Evolutionary conservation across 176 grass and related monocot genomes (phyloP), one percentile per base, ranked within the genome.

Genomic region (Puccinellia tenuiflora): DNA sequence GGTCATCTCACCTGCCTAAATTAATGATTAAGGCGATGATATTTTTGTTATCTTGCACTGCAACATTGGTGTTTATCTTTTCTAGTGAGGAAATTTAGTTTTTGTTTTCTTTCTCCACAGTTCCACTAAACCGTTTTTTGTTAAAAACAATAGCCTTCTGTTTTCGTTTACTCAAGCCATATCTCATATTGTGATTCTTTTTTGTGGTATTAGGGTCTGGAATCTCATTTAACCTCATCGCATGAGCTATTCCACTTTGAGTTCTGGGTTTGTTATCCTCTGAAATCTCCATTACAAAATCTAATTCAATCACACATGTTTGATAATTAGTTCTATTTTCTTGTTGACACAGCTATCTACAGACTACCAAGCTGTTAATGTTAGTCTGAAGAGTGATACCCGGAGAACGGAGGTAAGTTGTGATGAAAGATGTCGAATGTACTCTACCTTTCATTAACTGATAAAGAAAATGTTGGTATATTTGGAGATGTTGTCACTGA

Each of bases 171-270:
- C 24, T 18, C 31, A 70, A 77, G 16, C 69, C 73, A 78, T 39
- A 12, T 78, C 18, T 88, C 68, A 79, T 30, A 53, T 85, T 47
- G 30, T 83, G 50, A 73, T 88, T 64, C 11, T 43, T 86, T 83
- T 65, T 65, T 38, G 68, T 77, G 20, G 46, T 77, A 29, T 12
- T 43, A 70, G 67, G 67, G 67, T 7, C 67, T 70, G n/a, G n/a
- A 24, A 80, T 90, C 7, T 86, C 94, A 97, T 82, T 86, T 97
- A 43, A 83, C 72, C 70, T 87, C 94, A 78, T 97, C 82, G 15
- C 91, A 97, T 86, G 94, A 97, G 46, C 57, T 82, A 30, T 94
- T 97, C 89, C 91, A 90, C 75, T 94, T 92, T 88, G 87, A 88
- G 77, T 97, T 97, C 78, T 94, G 77, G 94, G 94, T 97, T 86